Evolutionary conservation across 768 basidiomycete genomes (phyloP), one percentile per base, ranked within the genome.

Genomic region (Amanita molliuscula): DNA sequence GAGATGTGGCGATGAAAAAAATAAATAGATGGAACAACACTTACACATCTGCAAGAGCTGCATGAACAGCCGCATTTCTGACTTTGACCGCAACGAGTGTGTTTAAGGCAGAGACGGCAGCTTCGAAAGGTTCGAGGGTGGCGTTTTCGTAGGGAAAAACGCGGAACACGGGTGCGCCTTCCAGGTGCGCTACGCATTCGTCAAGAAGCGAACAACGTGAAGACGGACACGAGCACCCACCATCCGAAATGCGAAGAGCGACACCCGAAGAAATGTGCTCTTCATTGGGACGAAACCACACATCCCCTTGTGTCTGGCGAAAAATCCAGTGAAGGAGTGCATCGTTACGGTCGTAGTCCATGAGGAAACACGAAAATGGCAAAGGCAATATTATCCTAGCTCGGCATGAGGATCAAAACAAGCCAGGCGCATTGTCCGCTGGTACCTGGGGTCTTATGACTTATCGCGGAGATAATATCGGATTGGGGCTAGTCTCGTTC

Each of bases 121-220:
- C 75, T 66, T 90, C 88, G 56, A 92, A 91, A 0, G 85, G 84
- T 46, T 77, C 79, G 8, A 91, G 76, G 28, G 68, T 72, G 9
- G 72, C 67, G 55, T 82, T 87, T 59, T 91, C 84, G 59, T 89
- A 89, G 1, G 89, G 89, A 61, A 89, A 92, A 31, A 90, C 82
- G 47, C 89, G 80, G 60, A 84, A 89, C 50, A 73, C 71, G 1
- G 73, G 71, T 8, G 63, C 50, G 13, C 58, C 58, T 26, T 53
- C 9, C 33, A 60, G 50, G 38, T 57, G 58, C 47, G 54, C 31
- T 42, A 25, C 11, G 31, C 36, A 33, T 42, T 38, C 49, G 20
- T 37, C 21, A 23, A 10, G 29, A 4, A n/a, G 52, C 16, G 0
- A 21, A 37, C 6, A 11, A 13, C n/a, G 33, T 25, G 16, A 5